These are phyloP conservation scores for Penicillium palitans DNA, from an alignment of 2,329 filamentous ascomycete species.

Conservation along the genomic window DNA sequence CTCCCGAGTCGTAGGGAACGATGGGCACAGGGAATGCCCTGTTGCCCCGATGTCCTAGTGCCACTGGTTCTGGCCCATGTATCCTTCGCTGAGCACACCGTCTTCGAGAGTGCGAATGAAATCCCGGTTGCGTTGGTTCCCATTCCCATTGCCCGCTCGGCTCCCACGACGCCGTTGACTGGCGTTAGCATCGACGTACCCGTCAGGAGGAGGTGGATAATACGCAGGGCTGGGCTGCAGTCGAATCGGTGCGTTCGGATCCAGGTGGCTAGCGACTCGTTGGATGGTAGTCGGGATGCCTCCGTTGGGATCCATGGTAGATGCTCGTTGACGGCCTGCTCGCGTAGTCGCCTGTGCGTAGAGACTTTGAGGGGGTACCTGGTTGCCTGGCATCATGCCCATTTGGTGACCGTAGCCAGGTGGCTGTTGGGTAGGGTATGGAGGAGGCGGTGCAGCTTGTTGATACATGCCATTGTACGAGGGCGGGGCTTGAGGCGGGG, in stretches of 20 bases:
- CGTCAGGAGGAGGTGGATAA: conserved; percentile 88
- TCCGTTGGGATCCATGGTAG: conserved; percentile 93
- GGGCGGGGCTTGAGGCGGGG: conserved; percentile 52
- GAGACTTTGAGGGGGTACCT: conserved; percentile 69
- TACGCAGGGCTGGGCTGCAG: conserved; percentile 95
- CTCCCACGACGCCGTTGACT: conserved; percentile 74
- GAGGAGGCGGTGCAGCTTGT: conserved; percentile 73
- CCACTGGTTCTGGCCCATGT: conserved; percentile 76
- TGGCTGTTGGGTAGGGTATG: conserved; percentile 74
- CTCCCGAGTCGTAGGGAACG: background rate
- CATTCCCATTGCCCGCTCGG: conserved; percentile 55
- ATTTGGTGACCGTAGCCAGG: conserved; percentile 71
- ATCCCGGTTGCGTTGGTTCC: conserved; percentile 65
- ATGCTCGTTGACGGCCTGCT: conserved; percentile 80
- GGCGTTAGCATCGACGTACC: conserved; percentile 67
- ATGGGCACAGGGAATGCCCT: background rate
- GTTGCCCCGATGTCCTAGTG: conserved; percentile 44
- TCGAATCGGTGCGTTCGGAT: conserved; percentile 90
- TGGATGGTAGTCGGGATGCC: conserved; percentile 91
- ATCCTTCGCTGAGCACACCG: conserved; percentile 88
- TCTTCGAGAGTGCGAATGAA: conserved; percentile 96
- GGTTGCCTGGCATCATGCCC: conserved; percentile 68
- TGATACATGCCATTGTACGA: conserved; percentile 79
- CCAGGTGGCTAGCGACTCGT: conserved; percentile 90
- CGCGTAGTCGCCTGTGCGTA: conserved; percentile 75